Evolutionary conservation across 73 alveolate genomes (phyloP).

Genomic region (Tetrahymena elliotti): DNA sequence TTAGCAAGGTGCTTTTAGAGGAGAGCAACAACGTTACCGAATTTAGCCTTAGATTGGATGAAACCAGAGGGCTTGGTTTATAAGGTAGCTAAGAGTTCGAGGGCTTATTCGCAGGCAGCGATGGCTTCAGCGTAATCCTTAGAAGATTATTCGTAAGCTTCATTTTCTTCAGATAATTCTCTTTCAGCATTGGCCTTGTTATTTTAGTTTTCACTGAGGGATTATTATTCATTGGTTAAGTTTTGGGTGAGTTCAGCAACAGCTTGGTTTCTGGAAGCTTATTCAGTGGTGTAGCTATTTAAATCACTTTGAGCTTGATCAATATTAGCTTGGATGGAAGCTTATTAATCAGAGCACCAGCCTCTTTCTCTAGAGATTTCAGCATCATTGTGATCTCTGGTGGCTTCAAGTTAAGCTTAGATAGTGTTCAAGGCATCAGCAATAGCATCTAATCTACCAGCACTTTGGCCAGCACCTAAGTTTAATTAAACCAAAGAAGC

Average conservation of each 20-base stretch:
- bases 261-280: background rate
- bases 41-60: background rate
- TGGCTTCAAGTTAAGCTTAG: background rate
- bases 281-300: background rate
- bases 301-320: background rate
- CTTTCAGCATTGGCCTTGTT: background rate
- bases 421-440: background rate
- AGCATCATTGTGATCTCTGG: background rate
- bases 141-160: background rate
- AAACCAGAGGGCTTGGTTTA: background rate
- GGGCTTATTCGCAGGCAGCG: background rate
- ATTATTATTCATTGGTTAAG: background rate
- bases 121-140: background rate
- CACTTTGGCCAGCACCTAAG: background rate
- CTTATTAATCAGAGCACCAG: background rate
- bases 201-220: background rate
- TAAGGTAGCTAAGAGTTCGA: background rate
- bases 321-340: background rate
- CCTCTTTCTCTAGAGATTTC: background rate
- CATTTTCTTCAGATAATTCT: background rate
- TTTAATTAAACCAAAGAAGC: background rate
- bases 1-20: background rate
- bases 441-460: background rate
- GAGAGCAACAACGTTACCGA: background rate
- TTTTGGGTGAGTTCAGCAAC: background rate